These are phyloP conservation scores for Tetrahymena malaccensis DNA, from an alignment of 73 alveolate genomes.

Conservation along the genomic window DNA sequence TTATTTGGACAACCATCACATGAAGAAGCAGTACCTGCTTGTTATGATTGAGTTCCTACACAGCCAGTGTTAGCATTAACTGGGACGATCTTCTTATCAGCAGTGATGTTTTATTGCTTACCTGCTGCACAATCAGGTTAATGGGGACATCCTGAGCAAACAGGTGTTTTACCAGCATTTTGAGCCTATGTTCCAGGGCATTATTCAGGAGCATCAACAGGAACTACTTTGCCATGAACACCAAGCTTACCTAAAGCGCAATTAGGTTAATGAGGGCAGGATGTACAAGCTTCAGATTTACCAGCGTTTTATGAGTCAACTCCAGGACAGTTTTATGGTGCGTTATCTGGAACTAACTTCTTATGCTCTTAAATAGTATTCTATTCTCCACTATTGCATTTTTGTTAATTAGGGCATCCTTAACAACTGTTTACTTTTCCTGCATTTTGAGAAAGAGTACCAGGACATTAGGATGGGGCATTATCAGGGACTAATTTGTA, in stretches of 20 bases:
- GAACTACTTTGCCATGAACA: background rate
- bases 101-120: background rate
- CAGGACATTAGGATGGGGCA: background rate
- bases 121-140: background rate
- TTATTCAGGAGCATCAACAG: background rate
- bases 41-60: background rate
- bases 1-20: background rate
- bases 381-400: background rate
- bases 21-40: background rate
- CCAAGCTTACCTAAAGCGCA: background rate
- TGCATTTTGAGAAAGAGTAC: background rate
- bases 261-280: background rate
- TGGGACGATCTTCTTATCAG: background rate
- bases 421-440: background rate
- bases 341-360: conserved; percentile 3
- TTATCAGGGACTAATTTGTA: background rate
- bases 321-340: conserved; percentile 60
- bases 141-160: background rate
- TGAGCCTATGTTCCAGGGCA: background rate
- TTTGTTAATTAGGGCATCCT: background rate
- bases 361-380: background rate
- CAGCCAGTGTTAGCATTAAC: background rate
- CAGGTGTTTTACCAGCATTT: background rate
- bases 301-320: conserved; percentile 12
- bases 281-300: background rate